These are phyloP conservation scores for Botryotinia narcissicola DNA, from an alignment of 2,329 filamentous ascomycete genomes.

Conservation along the genomic window DNA sequence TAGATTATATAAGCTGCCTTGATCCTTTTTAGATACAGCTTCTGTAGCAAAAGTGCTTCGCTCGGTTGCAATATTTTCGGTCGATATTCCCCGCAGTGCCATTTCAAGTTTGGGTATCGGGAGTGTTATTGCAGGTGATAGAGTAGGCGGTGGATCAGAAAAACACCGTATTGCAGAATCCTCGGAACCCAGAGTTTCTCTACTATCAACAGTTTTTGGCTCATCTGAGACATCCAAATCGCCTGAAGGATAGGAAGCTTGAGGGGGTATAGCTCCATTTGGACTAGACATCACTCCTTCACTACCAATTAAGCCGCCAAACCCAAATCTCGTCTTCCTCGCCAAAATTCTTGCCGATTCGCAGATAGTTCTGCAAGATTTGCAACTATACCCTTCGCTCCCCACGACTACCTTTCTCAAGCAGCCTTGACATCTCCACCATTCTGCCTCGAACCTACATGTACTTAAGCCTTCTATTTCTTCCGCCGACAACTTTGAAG, in stretches of 20 bases:
- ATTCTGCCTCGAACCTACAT: background rate
- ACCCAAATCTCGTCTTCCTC: background rate
- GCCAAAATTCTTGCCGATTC: background rate
- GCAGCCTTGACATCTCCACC: conserved; percentile 2
- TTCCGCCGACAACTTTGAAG: background rate
- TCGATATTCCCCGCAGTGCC: background rate
- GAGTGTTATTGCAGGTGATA: background rate
- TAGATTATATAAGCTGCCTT: background rate
- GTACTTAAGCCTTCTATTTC: background rate
- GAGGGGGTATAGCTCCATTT: background rate
- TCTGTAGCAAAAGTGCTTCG: background rate
- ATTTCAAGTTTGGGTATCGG: background rate
- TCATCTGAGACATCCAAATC: background rate
- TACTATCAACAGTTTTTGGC: background rate
- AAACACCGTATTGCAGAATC: too few relatives aligned
- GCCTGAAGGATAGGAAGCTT: background rate
- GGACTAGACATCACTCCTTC: background rate
- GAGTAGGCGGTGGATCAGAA: background rate
- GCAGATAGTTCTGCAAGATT: background rate
- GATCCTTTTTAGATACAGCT: background rate
- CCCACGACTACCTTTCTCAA: background rate
- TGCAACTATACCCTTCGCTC: background rate
- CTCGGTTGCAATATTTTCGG: background rate
- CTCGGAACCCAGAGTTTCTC: background rate
- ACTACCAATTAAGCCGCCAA: background rate